Base-by-base conservation (phyloP, 805 yeast species). In the Millerozyma acaciae region DNA sequence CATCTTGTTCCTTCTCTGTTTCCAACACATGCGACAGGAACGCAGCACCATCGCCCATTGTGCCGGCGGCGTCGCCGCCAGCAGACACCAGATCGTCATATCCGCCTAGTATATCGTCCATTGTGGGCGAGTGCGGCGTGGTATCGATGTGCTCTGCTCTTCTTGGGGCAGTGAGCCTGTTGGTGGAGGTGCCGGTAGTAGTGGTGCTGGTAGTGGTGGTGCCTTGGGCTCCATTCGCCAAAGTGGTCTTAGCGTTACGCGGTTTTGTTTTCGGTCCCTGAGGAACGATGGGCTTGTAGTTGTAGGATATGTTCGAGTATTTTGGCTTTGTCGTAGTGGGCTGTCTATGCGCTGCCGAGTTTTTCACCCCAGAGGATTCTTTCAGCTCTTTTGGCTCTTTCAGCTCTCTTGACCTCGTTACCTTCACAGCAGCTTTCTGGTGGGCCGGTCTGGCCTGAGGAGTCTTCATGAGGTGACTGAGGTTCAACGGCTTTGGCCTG, bases 401-500 rank as follows among this genome's bases (percentile, higher is more conserved):
- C 14, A 10, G 15, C 8, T 20, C 15, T 16, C 16, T 25, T 25
- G 28, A 18, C 14, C n/a, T 14, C 16, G 28, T 15, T 19, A 18
- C 15, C 32, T n/a, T 21, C 26, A 18, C 28, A 12, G 29, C 29
- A 23, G 17, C 18, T 8, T 21, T 33, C 21, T 32, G 10, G 9
- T 32, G 8, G n/a, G 12, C 27, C n/a, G 29, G 29, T 15, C 19
- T 27, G 13, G 12, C 17, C 9, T 24, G 33, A 16, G 24, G 32
- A 28, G 39, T 15, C 26, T 50, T 49, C 69, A 65, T 63, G 25
- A 63, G 39, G 15, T 53, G 50, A 25, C 49, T 49, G 16, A 64
- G 47, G 37, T 65, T 60, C 35, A 65, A 38, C 1, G 70, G 70
- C 37, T 60, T 55, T 3, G 72, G 70, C 40, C 64, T 56, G 20